Conservation (phyloP, 805 yeast species). For the Candida verbasci region DNA sequence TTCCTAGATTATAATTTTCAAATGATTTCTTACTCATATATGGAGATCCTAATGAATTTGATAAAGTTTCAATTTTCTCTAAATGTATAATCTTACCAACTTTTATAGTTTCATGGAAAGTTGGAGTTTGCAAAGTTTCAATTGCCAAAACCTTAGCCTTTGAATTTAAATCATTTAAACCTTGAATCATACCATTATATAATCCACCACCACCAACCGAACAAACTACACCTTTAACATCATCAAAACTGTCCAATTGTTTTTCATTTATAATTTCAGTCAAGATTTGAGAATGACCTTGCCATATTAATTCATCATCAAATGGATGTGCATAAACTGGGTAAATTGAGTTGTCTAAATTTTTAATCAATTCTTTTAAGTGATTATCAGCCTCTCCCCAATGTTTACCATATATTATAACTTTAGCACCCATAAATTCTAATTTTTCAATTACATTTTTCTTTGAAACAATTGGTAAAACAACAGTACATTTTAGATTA, state of each 20-base stretch:
- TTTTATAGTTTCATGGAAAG: slow-evolving; percentile 17
- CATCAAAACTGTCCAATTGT: slow-evolving; percentile 15
- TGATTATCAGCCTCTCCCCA: slow-evolving; percentile 31
- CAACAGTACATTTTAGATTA: slow-evolving; percentile 25
- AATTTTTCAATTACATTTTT: slow-evolving; percentile 16
- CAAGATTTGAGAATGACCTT: slow-evolving; percentile 25
- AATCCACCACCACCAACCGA: slow-evolving; percentile 36
- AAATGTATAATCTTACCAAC: slow-evolving; percentile 16
- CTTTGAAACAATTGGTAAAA: slow-evolving; percentile 21
- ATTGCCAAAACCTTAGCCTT: slow-evolving; percentile 17
- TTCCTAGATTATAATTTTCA: slow-evolving; percentile 13
- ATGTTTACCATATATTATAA: slow-evolving; percentile 20
- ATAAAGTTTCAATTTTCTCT: slow-evolving; percentile 17
- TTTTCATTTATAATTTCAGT: slow-evolving; percentile 19
- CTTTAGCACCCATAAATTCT: slow-evolving; percentile 18
- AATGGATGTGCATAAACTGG: slow-evolving; percentile 32
- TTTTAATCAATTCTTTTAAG: slow-evolving; percentile 13
- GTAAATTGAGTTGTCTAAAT: slow-evolving; percentile 9
- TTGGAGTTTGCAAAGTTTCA: slow-evolving; percentile 24
- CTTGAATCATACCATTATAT: slow-evolving; percentile 24
- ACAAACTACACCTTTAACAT: slow-evolving; percentile 24
- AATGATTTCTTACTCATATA: slow-evolving; percentile 18
- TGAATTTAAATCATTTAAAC: slow-evolving; percentile 12
- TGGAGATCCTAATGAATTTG: slow-evolving; percentile 27
- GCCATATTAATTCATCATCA: slow-evolving; percentile 26